Base-by-base conservation (phyloP, 257 asterid genomes). In the Solanum habrochaites region DNA sequence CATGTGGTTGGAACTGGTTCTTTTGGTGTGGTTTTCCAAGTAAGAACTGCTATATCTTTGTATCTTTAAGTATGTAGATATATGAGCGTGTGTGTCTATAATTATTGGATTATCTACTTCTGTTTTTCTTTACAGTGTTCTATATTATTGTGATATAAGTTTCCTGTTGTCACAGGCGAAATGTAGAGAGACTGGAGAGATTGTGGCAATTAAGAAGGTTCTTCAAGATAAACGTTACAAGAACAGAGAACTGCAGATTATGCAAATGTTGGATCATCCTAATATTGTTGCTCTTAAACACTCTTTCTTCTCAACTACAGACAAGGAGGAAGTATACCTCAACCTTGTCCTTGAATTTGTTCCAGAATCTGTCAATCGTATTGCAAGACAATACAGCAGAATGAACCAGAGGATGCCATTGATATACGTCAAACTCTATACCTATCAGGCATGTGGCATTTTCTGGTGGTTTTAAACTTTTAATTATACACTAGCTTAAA, bases 181-280 rank as follows among this genome's bases (percentile, higher is more conserved):
- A 88, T 96, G 99, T 89, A 92, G 97, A 91, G 99, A 95, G 89
- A 95, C 98, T 71, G 98, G 98, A 88, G 99, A 96, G 91, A 94
- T 96, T 89, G 95, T 96, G 90, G 99, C 99, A 86, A 96, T 96
- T 88, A 96, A 96, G 90, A 96, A 96, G 91, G 99, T 96, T 91
- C 98, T 96, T 90, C 99, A 96, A 93, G 99, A 96, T 91, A 96
- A 95, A 89, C 98, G 99, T 82, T 96, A 95, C 93, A 96, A 96
- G 92, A 96, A 96, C 90, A 93, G 99, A 89, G 99, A 96, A 90
- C 91, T 96, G 93, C 98, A 95, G 93, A 96, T 96, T 85, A 93
- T 96, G 99, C 98, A 96, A 88, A 95, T 94, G 99, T 91, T 96
- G 93, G 99, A 96, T 88, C 99, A 96, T 93, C 99, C 99, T 62